Evolutionary conservation across 495 filamentous ascomycete genomes (phyloP).

Genomic region (Parmelia sp.): DNA sequence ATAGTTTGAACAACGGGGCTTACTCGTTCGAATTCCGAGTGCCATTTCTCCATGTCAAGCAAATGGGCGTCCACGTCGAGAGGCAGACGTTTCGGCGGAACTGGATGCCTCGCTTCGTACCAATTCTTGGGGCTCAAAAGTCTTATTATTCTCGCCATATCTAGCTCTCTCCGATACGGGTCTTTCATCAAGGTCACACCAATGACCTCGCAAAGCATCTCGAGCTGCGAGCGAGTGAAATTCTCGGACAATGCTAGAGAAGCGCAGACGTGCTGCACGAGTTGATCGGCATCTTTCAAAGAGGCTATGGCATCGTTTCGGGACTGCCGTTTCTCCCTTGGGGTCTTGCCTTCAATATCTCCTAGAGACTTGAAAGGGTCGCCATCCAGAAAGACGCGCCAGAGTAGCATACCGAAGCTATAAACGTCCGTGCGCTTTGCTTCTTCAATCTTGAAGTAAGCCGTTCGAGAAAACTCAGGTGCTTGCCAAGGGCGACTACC

Average conservation of each 20-base stretch:
- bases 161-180: constrained; percentile 25
- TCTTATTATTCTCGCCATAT: constrained; percentile 26
- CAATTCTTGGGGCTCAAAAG: constrained; percentile 26
- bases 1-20: constrained; percentile 23
- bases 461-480: constrained; percentile 26
- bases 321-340: constrained; percentile 21
- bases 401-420: constrained; percentile 30
- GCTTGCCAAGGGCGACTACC: constrained; percentile 31
- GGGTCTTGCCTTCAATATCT: constrained; percentile 21
- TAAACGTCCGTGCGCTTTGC: constrained; percentile 31
- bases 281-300: constrained; percentile 24
- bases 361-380: constrained; percentile 27
- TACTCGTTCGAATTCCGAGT: constrained; percentile 24
- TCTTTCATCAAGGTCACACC: constrained; percentile 26
- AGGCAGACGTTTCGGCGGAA: constrained; percentile 23
- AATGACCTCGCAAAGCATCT: constrained; percentile 28
- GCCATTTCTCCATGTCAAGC: constrained; percentile 29
- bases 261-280: constrained; percentile 28
- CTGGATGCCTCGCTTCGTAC: constrained; percentile 25
- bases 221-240: constrained; percentile 20
- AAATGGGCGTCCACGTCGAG: constrained; percentile 24
- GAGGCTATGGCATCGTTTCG: constrained; percentile 25
- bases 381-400: constrained; percentile 28
- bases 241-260: constrained; percentile 24
- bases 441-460: constrained; percentile 28